phyloP scores from a whole-genome alignment of 345 rosid species.

The Microthlaspi erraticum region DNA sequence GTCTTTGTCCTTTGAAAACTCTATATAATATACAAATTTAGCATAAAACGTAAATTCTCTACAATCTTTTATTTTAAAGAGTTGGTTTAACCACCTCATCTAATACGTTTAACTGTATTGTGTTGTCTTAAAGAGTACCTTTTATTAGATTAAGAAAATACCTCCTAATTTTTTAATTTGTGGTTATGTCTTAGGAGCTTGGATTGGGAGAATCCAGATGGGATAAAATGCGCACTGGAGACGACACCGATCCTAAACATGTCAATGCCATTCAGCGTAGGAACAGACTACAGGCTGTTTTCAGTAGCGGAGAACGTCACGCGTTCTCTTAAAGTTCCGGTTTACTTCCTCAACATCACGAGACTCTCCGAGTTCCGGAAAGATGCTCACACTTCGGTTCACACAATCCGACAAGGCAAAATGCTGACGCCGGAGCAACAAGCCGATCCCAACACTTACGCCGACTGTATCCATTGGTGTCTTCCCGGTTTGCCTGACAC shows the following conservation, averaged over 20 bases:
- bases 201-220: conserved; percentile 90
- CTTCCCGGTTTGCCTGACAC: conserved; percentile 94
- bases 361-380: conserved; percentile 78
- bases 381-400: conserved; percentile 87
- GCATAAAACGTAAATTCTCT: conserved; percentile 17
- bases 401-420: conserved; percentile 87
- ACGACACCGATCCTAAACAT: conserved; percentile 65
- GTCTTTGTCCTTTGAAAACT: conserved; percentile 23
- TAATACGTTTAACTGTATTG: background rate
- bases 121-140: conserved; percentile 4
- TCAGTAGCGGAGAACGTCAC: conserved; percentile 61
- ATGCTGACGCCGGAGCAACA: conserved; percentile 72
- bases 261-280: conserved; percentile 62
- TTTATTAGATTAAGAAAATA: background rate
- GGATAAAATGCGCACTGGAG: conserved; percentile 86
- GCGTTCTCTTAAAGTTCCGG: conserved; percentile 53
- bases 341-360: conserved; percentile 75
- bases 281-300: conserved; percentile 71
- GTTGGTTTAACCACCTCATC: conserved; percentile 39
- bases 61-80: background rate
- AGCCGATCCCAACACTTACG: conserved; percentile 79
- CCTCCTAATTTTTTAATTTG: background rate
- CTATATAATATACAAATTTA: background rate
- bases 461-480: conserved; percentile 99
- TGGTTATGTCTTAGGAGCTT: conserved; percentile 59